Evolutionary conservation across 768 basidiomycete genomes (phyloP).

Genomic region (Coprinopsis cinerea): DNA sequence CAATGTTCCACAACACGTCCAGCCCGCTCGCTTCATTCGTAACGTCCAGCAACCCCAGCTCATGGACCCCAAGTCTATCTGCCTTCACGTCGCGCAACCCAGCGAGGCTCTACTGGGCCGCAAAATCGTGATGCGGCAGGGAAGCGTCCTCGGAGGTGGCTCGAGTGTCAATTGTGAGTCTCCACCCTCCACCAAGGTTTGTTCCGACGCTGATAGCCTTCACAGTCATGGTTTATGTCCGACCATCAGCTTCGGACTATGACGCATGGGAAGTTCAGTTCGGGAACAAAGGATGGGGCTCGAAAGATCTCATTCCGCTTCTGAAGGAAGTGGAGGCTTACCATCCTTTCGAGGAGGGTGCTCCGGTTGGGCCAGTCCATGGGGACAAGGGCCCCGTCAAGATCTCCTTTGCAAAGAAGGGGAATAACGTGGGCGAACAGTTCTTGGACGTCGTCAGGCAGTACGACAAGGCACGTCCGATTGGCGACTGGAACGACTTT

Average conservation of each 20-base stretch:
- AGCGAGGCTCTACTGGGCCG: slow-evolving; percentile 40
- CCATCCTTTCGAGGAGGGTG: neutral
- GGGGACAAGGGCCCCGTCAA: slow-evolving; percentile 47
- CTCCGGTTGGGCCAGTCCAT: slow-evolving; percentile 27
- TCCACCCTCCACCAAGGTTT: too few relatives aligned
- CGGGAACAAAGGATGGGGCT: slow-evolving; percentile 58
- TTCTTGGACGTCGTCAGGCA: slow-evolving; percentile 42
- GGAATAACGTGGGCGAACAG: slow-evolving; percentile 37
- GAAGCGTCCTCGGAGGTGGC: slow-evolving; percentile 55
- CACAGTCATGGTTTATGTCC: slow-evolving; percentile 48
- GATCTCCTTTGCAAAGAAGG: slow-evolving; percentile 35
- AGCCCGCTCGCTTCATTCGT: slow-evolving; percentile 45
- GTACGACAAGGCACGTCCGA: slow-evolving; percentile 44
- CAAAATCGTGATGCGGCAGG: slow-evolving; percentile 34
- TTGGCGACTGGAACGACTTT: slow-evolving; percentile 44
- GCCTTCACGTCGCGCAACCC: slow-evolving; percentile 37
- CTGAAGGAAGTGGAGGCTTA: slow-evolving; percentile 42
- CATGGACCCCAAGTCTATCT: slow-evolving; percentile 35
- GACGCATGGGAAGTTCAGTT: slow-evolving; percentile 53
- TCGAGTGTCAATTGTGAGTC: slow-evolving; percentile 54
- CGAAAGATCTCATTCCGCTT: slow-evolving; percentile 49
- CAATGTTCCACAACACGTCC: slow-evolving; percentile 40
- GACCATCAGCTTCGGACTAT: slow-evolving; percentile 57
- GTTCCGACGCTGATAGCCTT: too few relatives aligned
- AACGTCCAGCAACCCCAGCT: slow-evolving; percentile 29